These are phyloP conservation scores for Akanthomyces dipterigenus DNA, from an alignment of 2,329 filamentous ascomycete species.

Conservation along the genomic window DNA sequence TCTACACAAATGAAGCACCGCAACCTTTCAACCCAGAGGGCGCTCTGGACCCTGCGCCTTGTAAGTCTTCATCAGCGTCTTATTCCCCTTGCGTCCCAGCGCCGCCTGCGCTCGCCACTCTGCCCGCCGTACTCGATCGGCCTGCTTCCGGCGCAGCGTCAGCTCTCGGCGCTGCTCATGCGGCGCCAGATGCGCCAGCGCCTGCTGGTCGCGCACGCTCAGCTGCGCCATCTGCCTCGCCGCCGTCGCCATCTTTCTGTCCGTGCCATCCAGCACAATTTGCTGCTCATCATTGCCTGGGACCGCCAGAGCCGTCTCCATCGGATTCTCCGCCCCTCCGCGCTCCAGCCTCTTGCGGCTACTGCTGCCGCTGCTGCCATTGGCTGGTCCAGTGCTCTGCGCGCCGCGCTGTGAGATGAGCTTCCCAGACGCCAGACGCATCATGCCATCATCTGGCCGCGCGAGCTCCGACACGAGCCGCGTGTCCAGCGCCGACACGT, in stretches of 20 bases:
- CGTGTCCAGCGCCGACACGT: conserved; percentile 17
- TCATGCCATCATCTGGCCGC: neutral
- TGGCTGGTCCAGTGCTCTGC: neutral
- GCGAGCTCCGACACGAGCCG: neutral
- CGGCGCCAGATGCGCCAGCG: conserved; percentile 7
- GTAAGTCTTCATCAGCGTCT: conserved; percentile 6
- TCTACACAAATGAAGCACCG: neutral
- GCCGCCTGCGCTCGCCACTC: neutral
- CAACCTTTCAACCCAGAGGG: neutral
- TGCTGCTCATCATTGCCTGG: neutral
- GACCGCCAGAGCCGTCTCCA: neutral
- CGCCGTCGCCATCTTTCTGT: neutral
- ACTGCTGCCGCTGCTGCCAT: neutral
- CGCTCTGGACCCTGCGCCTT: neutral
- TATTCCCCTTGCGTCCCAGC: conserved; percentile 10
- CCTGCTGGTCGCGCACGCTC: conserved; percentile 6
- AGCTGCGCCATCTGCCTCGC: conserved; percentile 8
- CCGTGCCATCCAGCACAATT: neutral
- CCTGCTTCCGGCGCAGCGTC: neutral
- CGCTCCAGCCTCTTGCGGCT: neutral
- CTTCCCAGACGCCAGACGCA: conserved; percentile 3
- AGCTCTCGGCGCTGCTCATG: conserved; percentile 7
- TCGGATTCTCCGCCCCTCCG: neutral
- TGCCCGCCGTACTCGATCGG: neutral
- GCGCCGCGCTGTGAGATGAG: conserved; percentile 7